Conservation (phyloP, 75 land plant genomes). For the Gnetum montanum region DNA sequence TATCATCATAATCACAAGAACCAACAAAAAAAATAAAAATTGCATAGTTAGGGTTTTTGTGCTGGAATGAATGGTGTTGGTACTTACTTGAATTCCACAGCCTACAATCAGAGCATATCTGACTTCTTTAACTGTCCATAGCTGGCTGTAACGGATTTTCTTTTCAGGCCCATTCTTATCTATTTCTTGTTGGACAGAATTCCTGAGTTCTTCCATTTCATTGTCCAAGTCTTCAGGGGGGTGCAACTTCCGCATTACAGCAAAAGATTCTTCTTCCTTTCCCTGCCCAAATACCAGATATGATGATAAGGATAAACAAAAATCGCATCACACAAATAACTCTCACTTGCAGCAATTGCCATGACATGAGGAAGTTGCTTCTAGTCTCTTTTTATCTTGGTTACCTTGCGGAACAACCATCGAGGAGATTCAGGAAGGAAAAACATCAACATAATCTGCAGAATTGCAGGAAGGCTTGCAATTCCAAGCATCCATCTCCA, state of each 20-base stretch:
- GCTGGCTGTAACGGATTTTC: constrained; percentile 23
- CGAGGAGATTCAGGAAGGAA: constrained; percentile 80
- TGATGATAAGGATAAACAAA: too few species aligned
- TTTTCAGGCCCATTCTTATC: constrained; percentile 18
- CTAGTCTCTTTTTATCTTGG: too few species aligned
- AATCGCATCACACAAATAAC: too few species aligned
- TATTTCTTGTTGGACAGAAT: constrained; percentile 37
- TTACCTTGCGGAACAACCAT: constrained; percentile 56
- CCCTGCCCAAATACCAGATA: too few species aligned
- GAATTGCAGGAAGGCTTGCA: constrained; percentile 57
- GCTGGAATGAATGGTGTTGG: too few species aligned
- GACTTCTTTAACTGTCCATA: constrained; percentile 67
- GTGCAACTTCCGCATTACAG: constrained; percentile 44
- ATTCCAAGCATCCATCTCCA: constrained; percentile 93
- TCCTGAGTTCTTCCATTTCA: constrained; percentile 39
- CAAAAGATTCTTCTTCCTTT: constrained; percentile 36
- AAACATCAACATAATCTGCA: constrained; percentile 59
- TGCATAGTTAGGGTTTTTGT: too few species aligned
- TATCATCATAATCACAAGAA: too few species aligned
- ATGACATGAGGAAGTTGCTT: too few species aligned
- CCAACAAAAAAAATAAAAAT: too few species aligned
- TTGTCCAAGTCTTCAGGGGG: constrained; percentile 38
- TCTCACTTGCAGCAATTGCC: too few species aligned
- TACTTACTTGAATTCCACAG: constrained; percentile 90
- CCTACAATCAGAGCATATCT: constrained; percentile 82